Base-by-base conservation (phyloP, 202 grass and related monocot species). In the Carex sylvatica region DNA sequence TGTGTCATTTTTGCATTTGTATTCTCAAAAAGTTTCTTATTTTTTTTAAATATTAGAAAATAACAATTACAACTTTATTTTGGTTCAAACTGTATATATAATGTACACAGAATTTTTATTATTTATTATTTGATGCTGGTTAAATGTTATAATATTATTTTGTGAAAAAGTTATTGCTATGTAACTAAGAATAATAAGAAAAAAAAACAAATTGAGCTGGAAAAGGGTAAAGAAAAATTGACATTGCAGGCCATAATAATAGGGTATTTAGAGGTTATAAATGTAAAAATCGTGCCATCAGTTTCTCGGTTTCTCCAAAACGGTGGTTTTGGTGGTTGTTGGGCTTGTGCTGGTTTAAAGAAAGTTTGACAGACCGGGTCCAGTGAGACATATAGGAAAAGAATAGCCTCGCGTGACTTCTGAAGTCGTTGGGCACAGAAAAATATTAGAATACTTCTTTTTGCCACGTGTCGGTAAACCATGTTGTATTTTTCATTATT, bases 391-490 rank as follows among this genome's bases (percentile, higher is more conserved):
- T 42, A 18, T 23, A 23, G 24, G 19, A 15, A 6, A 18, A 76
- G 2, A 0, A 58, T 59, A 74, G 51, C 53, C 28, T 77, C 47
- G 24, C 47, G 14, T 76, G 51, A 56, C 47, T 73, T 28, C 33
- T 31, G 2, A 59, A 20, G 80, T 82, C 63, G 80, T 81, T 81
- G 78, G 78, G 42, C 61, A 80, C 78, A 51, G 60, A 80, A 80
- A 80, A 80, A 46, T 80, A 56, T 69, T 19, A 60, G 2, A 4
- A 38, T 33, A 3, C 5, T 10, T 2, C 42, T 46, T 4, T 47
- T 8, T 30, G 1, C 38, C 78, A 81, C 78, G 78, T 65, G 60
- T 24, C 46, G 6, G 3, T 8, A 64, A 80, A 33, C 9, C 77
- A 64, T n/a, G 64, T 35, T 80, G 7, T 66, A 51, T 62, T 81